A percentile compares a stretch with the other conserved stretches of the same genome.
phyloP scores from a whole-genome alignment of 805 yeast genomes.

The Wickerhamiella domercqiae region DNA sequence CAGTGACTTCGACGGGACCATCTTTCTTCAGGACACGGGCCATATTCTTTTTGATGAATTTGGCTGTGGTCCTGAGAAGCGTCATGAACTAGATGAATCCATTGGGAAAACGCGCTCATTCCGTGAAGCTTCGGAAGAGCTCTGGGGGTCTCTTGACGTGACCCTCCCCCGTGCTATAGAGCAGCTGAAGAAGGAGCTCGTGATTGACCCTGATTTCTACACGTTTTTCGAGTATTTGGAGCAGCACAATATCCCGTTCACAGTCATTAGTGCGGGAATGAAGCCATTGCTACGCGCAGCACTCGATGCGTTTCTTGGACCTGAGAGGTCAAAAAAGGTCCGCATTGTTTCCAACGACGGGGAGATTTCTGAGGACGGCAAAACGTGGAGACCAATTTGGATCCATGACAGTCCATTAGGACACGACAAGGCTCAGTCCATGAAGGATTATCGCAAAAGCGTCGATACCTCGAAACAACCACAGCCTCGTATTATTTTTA shows the following conservation, averaged over 20 bases:
- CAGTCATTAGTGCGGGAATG: slow-evolving; percentile 31
- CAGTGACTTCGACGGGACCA: slow-evolving; percentile 32
- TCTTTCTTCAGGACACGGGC: slow-evolving; percentile 32
- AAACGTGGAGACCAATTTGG: slow-evolving; percentile 28
- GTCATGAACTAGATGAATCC: slow-evolving; percentile 25
- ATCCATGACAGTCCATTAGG: slow-evolving; percentile 30
- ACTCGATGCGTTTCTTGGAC: slow-evolving; percentile 27
- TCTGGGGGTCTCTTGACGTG: slow-evolving; percentile 31
- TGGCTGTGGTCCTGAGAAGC: slow-evolving; percentile 28
- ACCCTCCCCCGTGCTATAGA: slow-evolving; percentile 26
- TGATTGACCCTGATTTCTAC: slow-evolving; percentile 28
- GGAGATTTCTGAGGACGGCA: slow-evolving; percentile 24
- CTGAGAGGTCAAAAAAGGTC: slow-evolving; percentile 24
- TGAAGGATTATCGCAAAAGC: slow-evolving; percentile 24
- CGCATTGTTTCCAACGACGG: slow-evolving; percentile 30
- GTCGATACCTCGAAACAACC: slow-evolving; percentile 12
- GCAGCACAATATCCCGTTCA: slow-evolving; percentile 27
- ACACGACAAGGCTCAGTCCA: slow-evolving; percentile 30
- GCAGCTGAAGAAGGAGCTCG: slow-evolving; percentile 24
- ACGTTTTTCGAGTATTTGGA: slow-evolving; percentile 26
- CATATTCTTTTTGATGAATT: slow-evolving; percentile 30
- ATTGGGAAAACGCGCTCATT: slow-evolving; percentile 27
- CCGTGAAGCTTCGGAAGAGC: slow-evolving; percentile 29
- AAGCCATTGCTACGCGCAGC: slow-evolving; percentile 29
- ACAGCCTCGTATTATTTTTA: slow-evolving; percentile 35